phyloP scores from a whole-genome alignment of 805 yeast genomes.

The Yarrowia bubula region DNA sequence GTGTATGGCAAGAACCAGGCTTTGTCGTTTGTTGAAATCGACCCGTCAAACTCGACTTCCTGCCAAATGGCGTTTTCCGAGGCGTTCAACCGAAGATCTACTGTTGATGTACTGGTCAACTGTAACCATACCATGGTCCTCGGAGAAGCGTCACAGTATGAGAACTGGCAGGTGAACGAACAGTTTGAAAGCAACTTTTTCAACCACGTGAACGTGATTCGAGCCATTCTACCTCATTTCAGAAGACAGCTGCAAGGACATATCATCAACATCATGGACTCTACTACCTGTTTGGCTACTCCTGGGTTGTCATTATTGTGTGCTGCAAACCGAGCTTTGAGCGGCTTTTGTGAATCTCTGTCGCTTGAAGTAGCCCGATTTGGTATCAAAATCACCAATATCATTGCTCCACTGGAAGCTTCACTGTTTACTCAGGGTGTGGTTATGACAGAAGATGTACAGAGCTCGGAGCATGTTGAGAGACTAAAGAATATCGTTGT shows the following conservation, averaged over 20 bases:
- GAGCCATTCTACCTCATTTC: conserved; percentile 15
- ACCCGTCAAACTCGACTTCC: conserved; percentile 4
- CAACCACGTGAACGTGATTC: conserved; percentile 15
- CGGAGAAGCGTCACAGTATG: neutral
- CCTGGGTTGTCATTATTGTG: neutral
- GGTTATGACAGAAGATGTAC: neutral
- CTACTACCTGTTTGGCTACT: neutral
- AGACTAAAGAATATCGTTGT: neutral
- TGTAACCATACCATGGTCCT: neutral
- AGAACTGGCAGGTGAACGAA: conserved; percentile 19
- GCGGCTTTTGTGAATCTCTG: conserved; percentile 9
- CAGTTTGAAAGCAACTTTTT: conserved; percentile 24
- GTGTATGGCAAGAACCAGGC: neutral
- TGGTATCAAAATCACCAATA: conserved; percentile 14
- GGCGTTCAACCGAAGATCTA: neutral
- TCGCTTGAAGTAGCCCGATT: conserved; percentile 13
- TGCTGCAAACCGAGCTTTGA: conserved; percentile 15
- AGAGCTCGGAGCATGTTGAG: neutral
- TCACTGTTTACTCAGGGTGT: conserved; percentile 13
- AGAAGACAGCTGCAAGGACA: conserved; percentile 18
- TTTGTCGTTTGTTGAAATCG: conserved; percentile 2
- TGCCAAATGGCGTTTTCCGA: conserved; percentile 24
- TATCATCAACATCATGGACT: conserved; percentile 16
- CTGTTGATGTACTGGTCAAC: conserved; percentile 13
- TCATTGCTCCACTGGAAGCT: conserved; percentile 14